phyloP scores from a whole-genome alignment of 805 yeast genomes.

The Komagataella kurtzmanii region DNA sequence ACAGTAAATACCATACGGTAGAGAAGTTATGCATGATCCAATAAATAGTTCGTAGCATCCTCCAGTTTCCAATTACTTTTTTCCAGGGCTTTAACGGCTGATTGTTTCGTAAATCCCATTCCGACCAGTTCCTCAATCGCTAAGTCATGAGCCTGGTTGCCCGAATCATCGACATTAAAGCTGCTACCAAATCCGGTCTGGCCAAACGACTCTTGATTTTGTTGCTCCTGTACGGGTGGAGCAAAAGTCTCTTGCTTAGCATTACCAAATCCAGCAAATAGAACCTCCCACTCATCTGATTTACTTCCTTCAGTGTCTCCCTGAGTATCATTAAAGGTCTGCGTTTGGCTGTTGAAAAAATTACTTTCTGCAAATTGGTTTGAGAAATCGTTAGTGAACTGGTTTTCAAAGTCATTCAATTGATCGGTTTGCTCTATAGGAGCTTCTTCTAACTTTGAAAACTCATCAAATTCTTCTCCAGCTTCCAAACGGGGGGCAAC shows the following conservation, averaged over 20 bases:
- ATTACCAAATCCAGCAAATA: slow-evolving; percentile 81
- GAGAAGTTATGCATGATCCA: slow-evolving; percentile 52
- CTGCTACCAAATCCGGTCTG: background rate
- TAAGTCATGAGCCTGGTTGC: slow-evolving; percentile 18
- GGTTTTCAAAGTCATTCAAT: slow-evolving; percentile 19
- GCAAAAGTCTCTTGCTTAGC: slow-evolving; percentile 7
- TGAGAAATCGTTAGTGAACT: background rate
- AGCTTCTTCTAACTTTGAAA: slow-evolving; percentile 20
- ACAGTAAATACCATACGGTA: background rate
- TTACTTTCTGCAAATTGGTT: slow-evolving; percentile 14
- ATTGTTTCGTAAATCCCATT: slow-evolving; percentile 73
- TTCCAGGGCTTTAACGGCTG: slow-evolving; percentile 56
- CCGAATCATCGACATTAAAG: background rate
- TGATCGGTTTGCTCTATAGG: slow-evolving; percentile 13
- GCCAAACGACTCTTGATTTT: slow-evolving; percentile 6
- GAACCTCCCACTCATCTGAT: slow-evolving; percentile 86
- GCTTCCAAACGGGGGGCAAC: background rate
- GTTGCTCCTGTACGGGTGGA: slow-evolving; percentile 6
- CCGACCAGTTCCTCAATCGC: slow-evolving; percentile 72
- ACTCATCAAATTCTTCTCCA: slow-evolving; percentile 18
- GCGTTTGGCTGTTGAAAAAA: slow-evolving; percentile 9
- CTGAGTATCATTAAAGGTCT: background rate
- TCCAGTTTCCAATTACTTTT: slow-evolving; percentile 64
- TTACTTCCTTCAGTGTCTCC: slow-evolving; percentile 19
- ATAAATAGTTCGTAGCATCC: slow-evolving; percentile 74